Evolutionary conservation across 441 rosid species (phyloP).

Genomic region (Isatis lusitanica): DNA sequence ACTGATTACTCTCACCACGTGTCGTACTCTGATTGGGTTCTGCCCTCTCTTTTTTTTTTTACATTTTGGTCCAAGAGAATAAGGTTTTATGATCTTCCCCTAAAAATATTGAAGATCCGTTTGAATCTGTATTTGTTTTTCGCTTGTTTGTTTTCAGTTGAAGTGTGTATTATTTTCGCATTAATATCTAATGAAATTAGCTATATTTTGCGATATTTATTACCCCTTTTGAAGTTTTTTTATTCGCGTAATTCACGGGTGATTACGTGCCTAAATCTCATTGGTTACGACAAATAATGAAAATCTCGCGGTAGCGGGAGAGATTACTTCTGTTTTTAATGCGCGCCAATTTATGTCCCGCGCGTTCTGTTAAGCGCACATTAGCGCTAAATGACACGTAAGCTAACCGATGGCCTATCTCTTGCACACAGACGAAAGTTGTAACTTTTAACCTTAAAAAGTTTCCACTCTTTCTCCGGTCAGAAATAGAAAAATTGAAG

Average conservation of each 20-base stretch:
- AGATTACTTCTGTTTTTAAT: background rate
- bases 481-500: conserved; percentile 33
- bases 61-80: background rate
- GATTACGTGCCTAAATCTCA: background rate
- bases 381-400: conserved; percentile 29
- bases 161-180: conserved; percentile 33
- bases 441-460: background rate
- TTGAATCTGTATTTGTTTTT: background rate
- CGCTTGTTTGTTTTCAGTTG: background rate
- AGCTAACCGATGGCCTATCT: background rate
- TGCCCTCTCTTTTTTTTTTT: background rate
- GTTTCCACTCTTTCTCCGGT: background rate
- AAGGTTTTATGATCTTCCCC: background rate
- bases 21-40: background rate
- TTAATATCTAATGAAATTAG: conserved; percentile 23
- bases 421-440: background rate
- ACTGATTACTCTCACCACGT: conserved; percentile 31
- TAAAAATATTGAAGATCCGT: conserved; percentile 8
- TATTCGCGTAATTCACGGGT: background rate
- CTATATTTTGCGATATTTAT: background rate
- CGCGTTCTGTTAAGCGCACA: conserved; percentile 12
- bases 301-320: conserved; percentile 8
- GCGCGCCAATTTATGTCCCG: conserved; percentile 30
- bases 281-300: background rate
- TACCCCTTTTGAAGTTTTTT: background rate